Evolutionary conservation across 148 eudicot genomes (phyloP), one percentile per base, ranked within the genome.

Genomic region (Dysphania ambrosioides): DNA sequence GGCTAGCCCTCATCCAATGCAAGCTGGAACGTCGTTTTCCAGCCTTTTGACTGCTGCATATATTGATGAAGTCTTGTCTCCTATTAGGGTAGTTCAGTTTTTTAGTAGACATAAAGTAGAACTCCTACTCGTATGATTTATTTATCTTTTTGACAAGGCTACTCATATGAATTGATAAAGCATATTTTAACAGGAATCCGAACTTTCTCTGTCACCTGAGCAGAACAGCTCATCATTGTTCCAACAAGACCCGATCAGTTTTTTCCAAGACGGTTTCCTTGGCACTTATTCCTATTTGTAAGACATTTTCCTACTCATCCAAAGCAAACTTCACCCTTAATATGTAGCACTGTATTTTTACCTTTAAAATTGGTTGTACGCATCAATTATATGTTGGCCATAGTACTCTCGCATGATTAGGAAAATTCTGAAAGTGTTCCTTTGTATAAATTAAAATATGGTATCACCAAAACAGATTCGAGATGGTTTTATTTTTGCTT

Each of bases 1-100:
- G 27, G 34, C 34, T n/a, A 55, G 27, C 55, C 31, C 71, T 55
- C 34, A 15, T 51, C 75, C 74, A 36, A 64, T 40, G 5, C 57
- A 70, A 13, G 70, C 75, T 70, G 78, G 75, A 68, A 34, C 34
- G 16, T 26, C 78, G 4, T 74, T 61, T 64, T 4, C 78, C 27
- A 62, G 70, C 55, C 78, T 74, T 32, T 47, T 62, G 35, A 30
- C 58, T 41, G 8, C 23, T 26, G 16, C 66, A 36, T 44, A 68
- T 68, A 57, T 31, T 8, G 12, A 72, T 58, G 70, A 69, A 47
- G 62, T 44, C 58, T 12, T 26, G 23, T 64, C 78, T 75, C 61
- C 82, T 9, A 4, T 23, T 21, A 55, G 40, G 75, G 78, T 75
- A 75, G 29, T 10, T 29, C 13, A 70, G 0, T 30, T 31, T 19